Evolutionary conservation across 2,329 filamentous ascomycete genomes (phyloP).

Genomic region (Graphilbum sp.): DNA sequence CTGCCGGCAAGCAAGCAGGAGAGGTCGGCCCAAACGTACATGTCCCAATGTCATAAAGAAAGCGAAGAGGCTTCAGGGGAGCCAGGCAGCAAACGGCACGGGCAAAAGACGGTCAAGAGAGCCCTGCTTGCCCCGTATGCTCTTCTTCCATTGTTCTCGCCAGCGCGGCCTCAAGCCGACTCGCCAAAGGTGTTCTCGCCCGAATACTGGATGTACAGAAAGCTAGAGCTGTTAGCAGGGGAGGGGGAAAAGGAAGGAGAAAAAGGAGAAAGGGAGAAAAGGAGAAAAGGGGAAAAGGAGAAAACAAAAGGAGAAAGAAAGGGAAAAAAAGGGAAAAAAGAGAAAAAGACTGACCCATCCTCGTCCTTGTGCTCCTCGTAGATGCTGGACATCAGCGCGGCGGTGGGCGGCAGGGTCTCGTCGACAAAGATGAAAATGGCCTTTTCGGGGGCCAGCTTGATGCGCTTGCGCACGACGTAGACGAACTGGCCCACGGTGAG

Average conservation of each 20-base stretch:
- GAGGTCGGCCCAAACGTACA: no score
- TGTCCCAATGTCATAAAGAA: no score
- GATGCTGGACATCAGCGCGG: conserved; percentile 97
- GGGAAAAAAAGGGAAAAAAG: background rate
- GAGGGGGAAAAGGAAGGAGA: background rate
- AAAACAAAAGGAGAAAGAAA: conserved; percentile 1
- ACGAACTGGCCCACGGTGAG: conserved; percentile 96
- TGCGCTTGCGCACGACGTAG: conserved; percentile 99
- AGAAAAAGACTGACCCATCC: conserved; percentile 44
- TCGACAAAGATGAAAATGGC: conserved; percentile 99
- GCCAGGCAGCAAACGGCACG: no score
- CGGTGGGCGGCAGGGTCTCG: conserved; percentile 90
- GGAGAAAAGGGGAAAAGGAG: background rate
- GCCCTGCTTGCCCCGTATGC: no score
- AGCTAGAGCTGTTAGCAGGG: conserved; percentile 32
- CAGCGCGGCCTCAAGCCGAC: background rate
- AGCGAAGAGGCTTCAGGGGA: no score
- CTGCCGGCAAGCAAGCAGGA: no score
- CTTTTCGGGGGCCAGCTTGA: conserved; percentile 99
- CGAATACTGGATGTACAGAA: conserved; percentile 98
- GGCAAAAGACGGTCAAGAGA: no score
- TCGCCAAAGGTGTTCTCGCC: conserved; percentile 95
- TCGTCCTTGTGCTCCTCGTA: conserved; percentile 97
- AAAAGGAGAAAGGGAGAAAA: background rate
- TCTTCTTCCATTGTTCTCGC: no score